These are phyloP conservation scores for Leishmania braziliensis DNA, from an alignment of 208 protist species.

Conservation along the genomic window DNA sequence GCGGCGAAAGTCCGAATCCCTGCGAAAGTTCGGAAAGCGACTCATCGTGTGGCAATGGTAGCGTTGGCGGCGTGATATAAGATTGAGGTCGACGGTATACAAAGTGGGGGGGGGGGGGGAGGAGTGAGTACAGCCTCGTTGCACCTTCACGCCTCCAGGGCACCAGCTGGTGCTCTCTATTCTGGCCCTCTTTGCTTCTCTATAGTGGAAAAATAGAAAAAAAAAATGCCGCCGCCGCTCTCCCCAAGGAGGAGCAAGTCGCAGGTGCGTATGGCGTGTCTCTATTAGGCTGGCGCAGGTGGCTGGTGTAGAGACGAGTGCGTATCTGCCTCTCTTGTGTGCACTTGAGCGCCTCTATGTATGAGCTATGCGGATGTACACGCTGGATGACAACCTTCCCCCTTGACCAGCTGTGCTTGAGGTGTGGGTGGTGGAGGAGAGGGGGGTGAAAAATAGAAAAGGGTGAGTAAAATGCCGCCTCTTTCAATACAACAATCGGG, in stretches of 20 bases:
- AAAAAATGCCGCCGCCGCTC: not conserved
- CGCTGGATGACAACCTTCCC: not conserved
- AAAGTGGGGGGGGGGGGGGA: not conserved
- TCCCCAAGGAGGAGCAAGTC: not conserved
- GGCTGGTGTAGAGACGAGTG: not conserved
- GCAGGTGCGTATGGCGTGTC: not conserved
- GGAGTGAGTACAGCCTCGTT: not conserved
- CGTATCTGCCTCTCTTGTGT: not conserved
- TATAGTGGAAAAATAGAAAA: not conserved
- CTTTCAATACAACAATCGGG: not conserved
- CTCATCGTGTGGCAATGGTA: conserved; percentile 10
- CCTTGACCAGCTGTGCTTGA: not conserved
- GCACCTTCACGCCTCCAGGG: not conserved
- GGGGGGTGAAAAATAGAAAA: not conserved
- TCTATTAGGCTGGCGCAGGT: not conserved
- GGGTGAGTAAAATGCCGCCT: conserved; percentile 1
- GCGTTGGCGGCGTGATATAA: not conserved
- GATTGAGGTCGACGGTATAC: not conserved
- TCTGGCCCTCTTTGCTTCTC: not conserved
- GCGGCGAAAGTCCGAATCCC: conserved; percentile 14
- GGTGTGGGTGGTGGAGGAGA: not conserved
- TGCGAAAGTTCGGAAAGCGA: conserved; percentile 11
- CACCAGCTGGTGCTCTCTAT: not conserved
- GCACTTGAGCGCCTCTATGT: not conserved
- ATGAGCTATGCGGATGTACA: not conserved